Percentiles rank a stretch among this genome's conserved stretches.
Evolutionary conservation across 78 protist genomes (phyloP).

Genomic region (Isochrysis galbana): DNA sequence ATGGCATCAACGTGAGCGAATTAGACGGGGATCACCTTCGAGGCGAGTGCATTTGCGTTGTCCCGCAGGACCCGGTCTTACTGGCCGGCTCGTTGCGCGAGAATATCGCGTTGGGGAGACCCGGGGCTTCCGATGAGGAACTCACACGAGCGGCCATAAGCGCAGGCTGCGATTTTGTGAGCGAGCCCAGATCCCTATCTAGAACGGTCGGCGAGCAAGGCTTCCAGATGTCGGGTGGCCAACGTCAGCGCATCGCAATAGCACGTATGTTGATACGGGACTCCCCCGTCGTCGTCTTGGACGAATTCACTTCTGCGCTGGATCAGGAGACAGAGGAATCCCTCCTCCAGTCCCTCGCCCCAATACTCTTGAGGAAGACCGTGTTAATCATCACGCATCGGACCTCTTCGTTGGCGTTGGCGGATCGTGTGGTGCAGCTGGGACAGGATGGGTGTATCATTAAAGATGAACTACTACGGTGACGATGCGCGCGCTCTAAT

Average conservation of each 20-base stretch:
- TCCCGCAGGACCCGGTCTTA: slow-evolving; percentile 41
- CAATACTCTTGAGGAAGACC: neutral
- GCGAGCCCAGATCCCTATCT: too few relatives aligned
- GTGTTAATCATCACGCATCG: slow-evolving; percentile 39
- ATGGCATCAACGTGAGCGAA: neutral
- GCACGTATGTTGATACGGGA: slow-evolving; percentile 87
- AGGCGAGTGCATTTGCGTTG: neutral
- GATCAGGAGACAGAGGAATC: slow-evolving; percentile 75
- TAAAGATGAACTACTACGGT: too few relatives aligned
- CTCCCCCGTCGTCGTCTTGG: slow-evolving; percentile 88
- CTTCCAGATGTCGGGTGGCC: slow-evolving; percentile 83
- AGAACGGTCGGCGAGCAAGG: slow-evolving; percentile 46
- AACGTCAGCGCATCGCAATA: slow-evolving; percentile 86
- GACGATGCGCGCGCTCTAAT: too few relatives aligned
- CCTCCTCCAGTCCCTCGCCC: neutral
- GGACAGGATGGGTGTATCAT: neutral
- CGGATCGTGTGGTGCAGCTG: neutral
- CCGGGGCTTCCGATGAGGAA: slow-evolving; percentile 37
- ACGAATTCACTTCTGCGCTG: slow-evolving; percentile 83
- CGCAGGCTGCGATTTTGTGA: slow-evolving; percentile 11
- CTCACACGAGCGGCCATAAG: slow-evolving; percentile 64
- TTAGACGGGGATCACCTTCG: neutral
- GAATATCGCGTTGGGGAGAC: slow-evolving; percentile 13
- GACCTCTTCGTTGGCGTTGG: neutral
- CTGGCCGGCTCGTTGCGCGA: neutral